Base-by-base conservation (phyloP, 2,329 filamentous ascomycete genomes). In the Eutypella sp. region DNA sequence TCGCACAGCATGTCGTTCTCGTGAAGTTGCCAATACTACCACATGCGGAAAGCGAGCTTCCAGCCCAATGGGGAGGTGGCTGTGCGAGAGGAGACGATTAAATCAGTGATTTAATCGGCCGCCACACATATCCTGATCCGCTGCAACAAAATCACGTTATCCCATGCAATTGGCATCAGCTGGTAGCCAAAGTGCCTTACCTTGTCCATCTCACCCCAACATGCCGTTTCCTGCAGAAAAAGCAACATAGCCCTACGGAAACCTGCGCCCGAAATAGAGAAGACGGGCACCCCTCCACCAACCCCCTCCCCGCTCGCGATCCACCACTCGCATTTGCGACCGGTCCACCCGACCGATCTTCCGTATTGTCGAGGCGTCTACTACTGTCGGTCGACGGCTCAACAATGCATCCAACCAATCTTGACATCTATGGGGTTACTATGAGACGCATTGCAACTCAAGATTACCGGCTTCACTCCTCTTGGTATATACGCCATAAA, bases 261-360 rank as follows among this genome's bases (percentile, higher is more conserved):
- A 22, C 36, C 36, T 15, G 18, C 36, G 23, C 23, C 2, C 18
- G 16, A 20, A 20, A 22, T 15, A 22, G 36, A 10, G n/a, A 39
- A 33, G 11, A 11, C 29, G 13, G 13, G 29, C 11, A 5, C 11
- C 29, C 29, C 29, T 33, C 29, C 13, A 5, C 29, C 29, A 4
- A 6, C 29, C 29, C 16, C 29, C 29, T 33, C 11, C 11, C 13
- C 13, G 11, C 42, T 24, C 45, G 42, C 46, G 45, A 46, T 43
- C 52, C 46, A 44, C 43, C 46, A 47, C 50, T 51, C 29, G 25
- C 41, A 37, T 41, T 46, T 46, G 38, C 48, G 36, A 39, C 27
- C 49, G 42, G 47, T 49, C 48, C 47, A 45, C 48, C 44, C 33
- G 46, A 47, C 47, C 48, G 52, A 55, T 51, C 52, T 55, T 50